These are phyloP conservation scores for Drechslerella coelobrocha DNA, from an alignment of 2,329 filamentous ascomycete genomes.

Conservation along the genomic window DNA sequence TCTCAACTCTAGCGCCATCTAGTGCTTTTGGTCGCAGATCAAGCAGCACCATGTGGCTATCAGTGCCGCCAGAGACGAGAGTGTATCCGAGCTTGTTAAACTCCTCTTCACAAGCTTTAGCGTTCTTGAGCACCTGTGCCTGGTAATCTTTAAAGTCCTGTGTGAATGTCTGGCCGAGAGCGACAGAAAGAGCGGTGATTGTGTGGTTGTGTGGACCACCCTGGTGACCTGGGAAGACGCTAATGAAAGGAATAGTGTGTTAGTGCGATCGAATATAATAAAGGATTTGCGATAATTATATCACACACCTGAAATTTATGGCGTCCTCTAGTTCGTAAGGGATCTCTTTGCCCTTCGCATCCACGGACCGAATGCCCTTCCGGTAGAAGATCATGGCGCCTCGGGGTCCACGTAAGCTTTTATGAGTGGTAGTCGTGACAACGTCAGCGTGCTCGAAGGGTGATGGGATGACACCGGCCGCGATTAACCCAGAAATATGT, in stretches of 20 bases:
- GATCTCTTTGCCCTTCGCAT: conserved; percentile 89
- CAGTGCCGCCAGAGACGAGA: conserved; percentile 92
- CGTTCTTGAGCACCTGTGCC: conserved; percentile 87
- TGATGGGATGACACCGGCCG: conserved; percentile 88
- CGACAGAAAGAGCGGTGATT: conserved; percentile 94
- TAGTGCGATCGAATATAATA: too few species aligned
- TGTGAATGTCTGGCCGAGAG: conserved; percentile 88
- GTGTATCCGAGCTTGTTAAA: conserved; percentile 90
- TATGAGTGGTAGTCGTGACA: conserved; percentile 98
- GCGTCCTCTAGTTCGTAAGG: conserved; percentile 92
- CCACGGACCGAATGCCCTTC: conserved; percentile 88
- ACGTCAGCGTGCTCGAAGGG: conserved; percentile 93
- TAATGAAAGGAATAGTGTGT: conserved; percentile 25
- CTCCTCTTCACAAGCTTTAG: conserved; percentile 84
- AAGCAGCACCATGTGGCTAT: conserved; percentile 95
- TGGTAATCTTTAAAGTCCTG: conserved; percentile 95
- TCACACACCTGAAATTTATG: conserved; percentile 92
- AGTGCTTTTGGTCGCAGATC: conserved; percentile 87
- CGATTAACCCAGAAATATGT: conserved; percentile 95
- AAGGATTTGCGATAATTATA: too few species aligned
- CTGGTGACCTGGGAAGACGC: conserved; percentile 98
- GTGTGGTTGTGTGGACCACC: conserved; percentile 99
- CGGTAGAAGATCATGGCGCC: conserved; percentile 99
- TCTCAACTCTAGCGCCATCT: conserved; percentile 93
- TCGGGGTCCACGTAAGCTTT: conserved; percentile 94